Evolutionary conservation across 2,329 filamentous ascomycete species (phyloP).

Genomic region (Pestalotiopsis sp.): DNA sequence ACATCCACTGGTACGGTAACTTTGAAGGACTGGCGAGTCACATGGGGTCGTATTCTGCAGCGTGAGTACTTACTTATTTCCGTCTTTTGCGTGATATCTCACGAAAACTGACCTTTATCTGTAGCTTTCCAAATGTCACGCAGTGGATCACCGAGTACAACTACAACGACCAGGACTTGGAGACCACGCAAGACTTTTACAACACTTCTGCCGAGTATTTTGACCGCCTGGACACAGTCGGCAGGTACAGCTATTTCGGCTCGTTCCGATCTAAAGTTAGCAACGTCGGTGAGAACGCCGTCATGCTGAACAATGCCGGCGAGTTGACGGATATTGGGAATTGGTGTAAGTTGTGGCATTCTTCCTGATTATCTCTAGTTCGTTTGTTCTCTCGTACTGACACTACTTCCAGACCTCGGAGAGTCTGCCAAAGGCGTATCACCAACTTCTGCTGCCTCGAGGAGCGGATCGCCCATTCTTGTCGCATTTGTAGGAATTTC

Average conservation of each 20-base stretch:
- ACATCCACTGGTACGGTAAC: conserved; percentile 70
- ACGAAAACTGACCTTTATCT: neutral
- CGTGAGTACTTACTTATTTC: conserved; percentile 30
- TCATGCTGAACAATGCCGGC: conserved; percentile 70
- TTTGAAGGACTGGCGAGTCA: conserved; percentile 70
- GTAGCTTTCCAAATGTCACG: conserved; percentile 59
- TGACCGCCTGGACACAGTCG: conserved; percentile 64
- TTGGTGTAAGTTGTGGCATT: conserved; percentile 56
- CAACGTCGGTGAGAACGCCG: conserved; percentile 74
- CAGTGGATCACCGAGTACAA: conserved; percentile 85
- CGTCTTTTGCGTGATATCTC: neutral
- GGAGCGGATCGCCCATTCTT: neutral
- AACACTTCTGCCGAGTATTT: conserved; percentile 69
- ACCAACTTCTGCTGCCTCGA: conserved; percentile 28
- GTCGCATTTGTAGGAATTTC: neutral
- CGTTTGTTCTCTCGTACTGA: too few relatives aligned
- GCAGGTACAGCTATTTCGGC: conserved; percentile 76
- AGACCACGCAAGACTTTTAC: conserved; percentile 65
- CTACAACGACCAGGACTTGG: conserved; percentile 57
- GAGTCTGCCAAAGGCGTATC: conserved; percentile 47
- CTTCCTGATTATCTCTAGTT: too few relatives aligned
- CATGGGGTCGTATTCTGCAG: conserved; percentile 60
- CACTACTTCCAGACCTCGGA: conserved; percentile 51
- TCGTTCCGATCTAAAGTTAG: conserved; percentile 70
- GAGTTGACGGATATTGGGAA: conserved; percentile 74